Evolutionary conservation across 73 alveolate species (phyloP), one percentile per base, ranked within the genome.

Genomic region (Uronychia binucleata): DNA sequence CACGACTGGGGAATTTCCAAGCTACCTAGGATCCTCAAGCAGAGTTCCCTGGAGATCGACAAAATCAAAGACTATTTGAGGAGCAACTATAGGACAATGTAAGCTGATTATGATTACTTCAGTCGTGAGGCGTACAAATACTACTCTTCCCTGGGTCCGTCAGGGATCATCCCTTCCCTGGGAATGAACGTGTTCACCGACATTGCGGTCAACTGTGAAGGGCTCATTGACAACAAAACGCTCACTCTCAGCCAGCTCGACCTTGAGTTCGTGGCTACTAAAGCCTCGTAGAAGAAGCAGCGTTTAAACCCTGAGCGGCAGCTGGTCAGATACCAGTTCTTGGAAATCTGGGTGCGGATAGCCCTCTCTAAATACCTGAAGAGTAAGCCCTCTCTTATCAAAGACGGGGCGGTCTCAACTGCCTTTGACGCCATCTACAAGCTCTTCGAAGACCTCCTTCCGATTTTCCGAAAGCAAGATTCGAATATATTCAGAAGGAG

Each of bases 401-500:
- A 80, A 28, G 60, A 93, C 0, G 88, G 86, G 35, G 88, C 30
- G 29, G 75, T 81, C 30, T 46, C 75, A 77, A 81, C 79, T 5
- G 46, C 26, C 1, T 82, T 85, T 75, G 94, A 84, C 67, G 95
- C 96, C 28, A 87, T 92, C 25, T 35, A 34, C 31, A 88, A 81
- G 31, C 25, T 93, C 46, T 75, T 93, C 27, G 79, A 74, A 57
- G 91, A 94, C 11, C 27, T 88, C 19, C 75, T 88, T 14, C 90
- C 90, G 0, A 46, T 81, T 33, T 59, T 88, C 29, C 28, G 34
- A 29, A 82, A 88, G n/a, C 77, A 77, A 83, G 88, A 88, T 58
- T 88, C 93, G 30, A 91, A 92, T 81, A 82, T 84, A 35, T 94
- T 96, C 95, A 91, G 98, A 77, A 58, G 60, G 28, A 84, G 96